Evolutionary conservation across 345 rosid species (phyloP).

Genomic region (Corchorus capsularis): DNA sequence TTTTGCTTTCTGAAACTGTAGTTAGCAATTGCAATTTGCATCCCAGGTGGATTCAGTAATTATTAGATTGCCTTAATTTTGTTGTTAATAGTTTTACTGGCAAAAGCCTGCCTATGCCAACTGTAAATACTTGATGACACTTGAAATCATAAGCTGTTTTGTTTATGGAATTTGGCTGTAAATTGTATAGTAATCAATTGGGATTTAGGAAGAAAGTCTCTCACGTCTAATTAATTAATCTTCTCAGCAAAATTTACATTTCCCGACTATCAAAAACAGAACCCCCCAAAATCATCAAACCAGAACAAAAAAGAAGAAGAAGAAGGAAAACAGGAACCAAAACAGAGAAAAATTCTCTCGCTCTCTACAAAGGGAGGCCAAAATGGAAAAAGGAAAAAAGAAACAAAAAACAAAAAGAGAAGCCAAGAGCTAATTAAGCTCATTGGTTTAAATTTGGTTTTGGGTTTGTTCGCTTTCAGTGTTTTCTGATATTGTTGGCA

Average conservation of each 20-base stretch:
- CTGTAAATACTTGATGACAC: not conserved
- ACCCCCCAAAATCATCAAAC: conserved; percentile 18
- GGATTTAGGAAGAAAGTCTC: conserved; percentile 11
- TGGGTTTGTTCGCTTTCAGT: conserved; percentile 22
- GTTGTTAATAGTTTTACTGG: not conserved
- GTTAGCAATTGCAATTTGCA: not conserved
- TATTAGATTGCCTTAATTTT: not conserved
- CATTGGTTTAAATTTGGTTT: conserved; percentile 35
- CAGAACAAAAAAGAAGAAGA: not conserved
- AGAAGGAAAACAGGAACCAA: not conserved
- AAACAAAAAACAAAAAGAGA: too few relatives aligned
- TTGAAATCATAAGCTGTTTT: not conserved
- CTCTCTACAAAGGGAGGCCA: not conserved
- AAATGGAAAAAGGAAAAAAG: not conserved
- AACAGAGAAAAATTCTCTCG: not conserved
- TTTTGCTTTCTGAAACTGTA: not conserved
- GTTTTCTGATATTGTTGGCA: conserved; percentile 11
- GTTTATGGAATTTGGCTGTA: not conserved
- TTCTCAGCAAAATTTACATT: conserved; percentile 49
- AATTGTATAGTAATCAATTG: not conserved
- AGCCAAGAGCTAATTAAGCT: not conserved
- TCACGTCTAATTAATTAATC: conserved; percentile 15
- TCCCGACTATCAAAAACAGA: conserved; percentile 27
- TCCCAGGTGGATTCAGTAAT: not conserved
- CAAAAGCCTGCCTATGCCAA: not conserved